Evolutionary conservation across 352 stramenopile genomes (phyloP).

Genomic region (Pythium biforme): DNA sequence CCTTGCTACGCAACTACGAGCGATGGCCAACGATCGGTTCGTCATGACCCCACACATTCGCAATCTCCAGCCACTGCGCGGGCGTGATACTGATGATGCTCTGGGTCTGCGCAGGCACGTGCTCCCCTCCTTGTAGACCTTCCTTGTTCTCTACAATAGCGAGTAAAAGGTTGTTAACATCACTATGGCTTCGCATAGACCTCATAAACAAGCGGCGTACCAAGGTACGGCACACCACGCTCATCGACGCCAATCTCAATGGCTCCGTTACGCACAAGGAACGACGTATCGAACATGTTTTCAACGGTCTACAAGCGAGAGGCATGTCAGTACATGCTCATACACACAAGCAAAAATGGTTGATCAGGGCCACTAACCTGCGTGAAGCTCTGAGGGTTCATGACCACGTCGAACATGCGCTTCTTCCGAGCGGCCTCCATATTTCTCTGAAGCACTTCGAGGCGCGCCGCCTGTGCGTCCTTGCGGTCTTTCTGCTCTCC

Average conservation of each 20-base stretch:
- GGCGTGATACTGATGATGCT: slow-evolving; percentile 84
- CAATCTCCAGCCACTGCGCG: slow-evolving; percentile 62
- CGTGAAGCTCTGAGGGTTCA: slow-evolving; percentile 73
- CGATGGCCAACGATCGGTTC: slow-evolving; percentile 73
- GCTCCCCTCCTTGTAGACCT: slow-evolving; percentile 38
- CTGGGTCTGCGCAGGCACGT: slow-evolving; percentile 57
- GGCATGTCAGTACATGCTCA: neutral
- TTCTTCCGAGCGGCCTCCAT: slow-evolving; percentile 42
- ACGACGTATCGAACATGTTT: slow-evolving; percentile 85
- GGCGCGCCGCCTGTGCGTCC: slow-evolving; percentile 69
- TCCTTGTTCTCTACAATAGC: slow-evolving; percentile 57
- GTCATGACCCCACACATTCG: slow-evolving; percentile 34
- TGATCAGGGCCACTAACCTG: slow-evolving; percentile 35
- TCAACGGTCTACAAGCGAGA: slow-evolving; percentile 56
- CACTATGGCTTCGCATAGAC: neutral
- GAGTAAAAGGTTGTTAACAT: neutral
- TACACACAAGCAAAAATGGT: neutral
- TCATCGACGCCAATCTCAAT: slow-evolving; percentile 67
- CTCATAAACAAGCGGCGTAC: slow-evolving; percentile 29
- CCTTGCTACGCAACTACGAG: slow-evolving; percentile 14
- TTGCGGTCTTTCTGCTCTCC: slow-evolving; percentile 62
- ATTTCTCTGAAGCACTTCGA: slow-evolving; percentile 66
- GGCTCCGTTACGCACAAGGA: slow-evolving; percentile 70
- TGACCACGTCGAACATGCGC: slow-evolving; percentile 68
- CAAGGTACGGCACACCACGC: slow-evolving; percentile 58